Evolutionary conservation across 2,329 filamentous ascomycete genomes (phyloP).

Genomic region (Didymella exigua): DNA sequence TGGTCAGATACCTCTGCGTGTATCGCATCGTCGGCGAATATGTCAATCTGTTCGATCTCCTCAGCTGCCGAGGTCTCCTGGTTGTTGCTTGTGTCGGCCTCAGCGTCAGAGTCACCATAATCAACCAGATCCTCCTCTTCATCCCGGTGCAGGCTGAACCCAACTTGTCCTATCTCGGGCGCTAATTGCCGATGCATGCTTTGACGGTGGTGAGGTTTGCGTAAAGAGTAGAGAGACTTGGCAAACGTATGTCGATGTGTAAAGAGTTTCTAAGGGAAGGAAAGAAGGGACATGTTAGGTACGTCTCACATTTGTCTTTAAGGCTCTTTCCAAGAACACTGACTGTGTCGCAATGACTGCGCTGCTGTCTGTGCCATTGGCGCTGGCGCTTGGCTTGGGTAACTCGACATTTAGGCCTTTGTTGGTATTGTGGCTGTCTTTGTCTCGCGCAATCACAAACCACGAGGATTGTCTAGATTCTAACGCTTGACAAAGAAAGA

Average conservation of each 20-base stretch:
- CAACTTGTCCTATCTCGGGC: too few relatives aligned
- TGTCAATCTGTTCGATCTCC: background rate
- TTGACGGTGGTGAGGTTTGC: background rate
- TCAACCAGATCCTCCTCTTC: constrained; percentile 7
- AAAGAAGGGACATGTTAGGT: background rate
- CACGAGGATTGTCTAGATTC: background rate
- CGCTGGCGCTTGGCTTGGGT: background rate
- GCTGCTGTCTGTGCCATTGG: background rate
- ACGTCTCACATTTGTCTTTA: background rate
- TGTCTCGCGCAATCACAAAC: background rate
- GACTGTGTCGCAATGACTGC: background rate
- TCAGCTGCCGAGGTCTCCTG: background rate
- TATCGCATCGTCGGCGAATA: background rate
- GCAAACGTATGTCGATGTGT: background rate
- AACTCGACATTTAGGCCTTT: background rate
- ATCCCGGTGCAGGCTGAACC: background rate
- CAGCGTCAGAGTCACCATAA: constrained; percentile 3
- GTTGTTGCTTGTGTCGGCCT: background rate
- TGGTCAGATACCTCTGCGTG: background rate
- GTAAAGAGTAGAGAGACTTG: background rate
- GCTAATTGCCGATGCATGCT: background rate
- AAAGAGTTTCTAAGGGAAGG: background rate
- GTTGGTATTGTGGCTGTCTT: background rate
- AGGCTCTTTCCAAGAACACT: background rate
- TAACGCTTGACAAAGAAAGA: background rate